Conservation (phyloP, 2,329 filamentous ascomycete genomes). For the Fusarium tuaranense region DNA sequence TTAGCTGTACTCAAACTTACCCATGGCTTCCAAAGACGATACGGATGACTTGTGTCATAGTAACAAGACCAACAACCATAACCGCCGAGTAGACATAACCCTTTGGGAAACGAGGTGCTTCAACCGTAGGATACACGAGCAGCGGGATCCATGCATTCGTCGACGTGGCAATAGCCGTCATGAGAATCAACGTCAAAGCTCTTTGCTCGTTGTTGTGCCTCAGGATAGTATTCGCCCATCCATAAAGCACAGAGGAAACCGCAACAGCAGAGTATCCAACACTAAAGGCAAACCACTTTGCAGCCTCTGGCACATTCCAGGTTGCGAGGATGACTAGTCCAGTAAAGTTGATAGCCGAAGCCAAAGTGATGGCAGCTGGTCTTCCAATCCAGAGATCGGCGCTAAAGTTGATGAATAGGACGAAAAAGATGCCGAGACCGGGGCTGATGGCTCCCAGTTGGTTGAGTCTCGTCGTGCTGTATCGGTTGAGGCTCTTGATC, state of each 20-base stretch:
- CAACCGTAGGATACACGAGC: slow-evolving; percentile 28
- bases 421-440: slow-evolving; percentile 34
- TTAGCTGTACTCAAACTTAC: not conserved
- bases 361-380: slow-evolving; percentile 30
- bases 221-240: slow-evolving; percentile 34
- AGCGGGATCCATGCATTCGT: slow-evolving; percentile 32
- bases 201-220: slow-evolving; percentile 29
- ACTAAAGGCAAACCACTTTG: slow-evolving; percentile 36
- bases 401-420: slow-evolving; percentile 33
- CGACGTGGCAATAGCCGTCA: slow-evolving; percentile 33
- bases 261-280: slow-evolving; percentile 31
- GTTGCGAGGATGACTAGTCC: slow-evolving; percentile 29
- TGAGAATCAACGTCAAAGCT: slow-evolving; percentile 29
- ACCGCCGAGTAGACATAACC: slow-evolving; percentile 32
- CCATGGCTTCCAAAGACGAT: slow-evolving; percentile 30
- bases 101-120: slow-evolving; percentile 28
- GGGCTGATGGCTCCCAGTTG: slow-evolving; percentile 33
- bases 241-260: slow-evolving; percentile 31
- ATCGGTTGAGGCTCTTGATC: slow-evolving; percentile 34
- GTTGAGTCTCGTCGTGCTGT: slow-evolving; percentile 24
- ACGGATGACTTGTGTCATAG: slow-evolving; percentile 31
- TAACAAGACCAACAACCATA: slow-evolving; percentile 22
- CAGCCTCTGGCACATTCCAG: slow-evolving; percentile 31
- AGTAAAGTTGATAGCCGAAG: slow-evolving; percentile 27
- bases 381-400: slow-evolving; percentile 40